Evolutionary conservation across 371 early-diverging fungal genomes (phyloP), one percentile per base, ranked within the genome.

Genomic region (Mucor lusitanicus): DNA sequence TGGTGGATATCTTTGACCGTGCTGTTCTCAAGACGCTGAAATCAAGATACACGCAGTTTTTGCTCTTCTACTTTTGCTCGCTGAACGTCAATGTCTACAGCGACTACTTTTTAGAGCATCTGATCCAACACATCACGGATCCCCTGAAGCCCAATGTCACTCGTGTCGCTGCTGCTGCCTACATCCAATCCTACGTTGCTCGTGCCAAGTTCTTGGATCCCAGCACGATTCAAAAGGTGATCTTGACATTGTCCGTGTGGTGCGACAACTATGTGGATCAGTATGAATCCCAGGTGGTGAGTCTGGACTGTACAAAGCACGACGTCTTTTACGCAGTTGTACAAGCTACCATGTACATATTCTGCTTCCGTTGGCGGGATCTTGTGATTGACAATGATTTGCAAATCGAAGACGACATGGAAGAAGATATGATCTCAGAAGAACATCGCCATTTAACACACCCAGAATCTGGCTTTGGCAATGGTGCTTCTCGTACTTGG

Each of bases 301-400:
- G 69, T 27, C 79, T 82, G 0, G 89, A 92, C 62, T 77, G 86
- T 12, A 79, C 82, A 61, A 82, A 86, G 35, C 86, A 92, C 63
- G 84, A 86, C 7, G 88, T 92, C 25, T 96, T 98, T 65, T 97
- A 96, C 70, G 86, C 93, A 1, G 90, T 87, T n/a, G 88, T 93
- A 8, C 97, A 97, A 72, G 93, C 96, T 0, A 73, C 92, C 46
- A 81, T 98, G 71, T 98, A 97, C 72, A 88, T 96, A 8, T 96
- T 96, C 58, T 96, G 96, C 74, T 97, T 94, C 83, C 88, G 96
- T n/a, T 96, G 96, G 95, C 85, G 87, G 42, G 91, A 94, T 60
- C 76, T 93, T 48, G 77, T 88, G 65, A 25, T 80, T 37, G 82
- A 81, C 40, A 78, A 71, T 54, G 77, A 80, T 46, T 68, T 78